phyloP scores from a whole-genome alignment of 306 rosid genomes.

The Arachis stenosperma region DNA sequence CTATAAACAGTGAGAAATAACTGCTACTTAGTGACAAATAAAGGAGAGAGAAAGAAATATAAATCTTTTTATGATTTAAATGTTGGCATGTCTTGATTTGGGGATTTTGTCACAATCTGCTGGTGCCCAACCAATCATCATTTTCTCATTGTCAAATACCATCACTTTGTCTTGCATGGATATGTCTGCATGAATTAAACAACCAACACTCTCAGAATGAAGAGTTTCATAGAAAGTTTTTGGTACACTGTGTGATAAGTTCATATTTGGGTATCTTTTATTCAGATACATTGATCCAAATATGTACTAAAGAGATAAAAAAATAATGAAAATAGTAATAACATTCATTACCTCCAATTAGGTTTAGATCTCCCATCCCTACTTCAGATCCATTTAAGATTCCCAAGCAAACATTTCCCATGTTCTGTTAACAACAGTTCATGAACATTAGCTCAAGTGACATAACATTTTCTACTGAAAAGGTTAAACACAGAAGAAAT shows the following conservation, averaged over 20 bases:
- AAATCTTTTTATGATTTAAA: conserved; percentile 41
- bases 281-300: too few species aligned
- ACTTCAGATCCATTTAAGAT: conserved; percentile 80
- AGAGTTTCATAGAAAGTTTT: conserved; percentile 12
- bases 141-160: conserved; percentile 80
- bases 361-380: conserved; percentile 62
- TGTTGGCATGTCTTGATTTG: conserved; percentile 51
- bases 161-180: conserved; percentile 86
- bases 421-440: conserved; percentile 48
- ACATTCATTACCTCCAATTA: conserved; percentile 79
- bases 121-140: conserved; percentile 75
- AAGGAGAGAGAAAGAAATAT: too few species aligned
- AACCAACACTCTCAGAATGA: not conserved
- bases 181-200: conserved; percentile 53
- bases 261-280: too few species aligned
- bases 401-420: conserved; percentile 93
- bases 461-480: conserved; percentile 14
- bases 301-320: too few species aligned
- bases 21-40: not conserved
- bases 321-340: not conserved
- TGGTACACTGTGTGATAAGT: not conserved
- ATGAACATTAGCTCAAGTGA: conserved; percentile 16
- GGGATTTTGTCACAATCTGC: conserved; percentile 69
- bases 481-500: not conserved
- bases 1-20: conserved; percentile 1